Conservation (phyloP, 306 rosid genomes). For the Cajanus cajan region DNA sequence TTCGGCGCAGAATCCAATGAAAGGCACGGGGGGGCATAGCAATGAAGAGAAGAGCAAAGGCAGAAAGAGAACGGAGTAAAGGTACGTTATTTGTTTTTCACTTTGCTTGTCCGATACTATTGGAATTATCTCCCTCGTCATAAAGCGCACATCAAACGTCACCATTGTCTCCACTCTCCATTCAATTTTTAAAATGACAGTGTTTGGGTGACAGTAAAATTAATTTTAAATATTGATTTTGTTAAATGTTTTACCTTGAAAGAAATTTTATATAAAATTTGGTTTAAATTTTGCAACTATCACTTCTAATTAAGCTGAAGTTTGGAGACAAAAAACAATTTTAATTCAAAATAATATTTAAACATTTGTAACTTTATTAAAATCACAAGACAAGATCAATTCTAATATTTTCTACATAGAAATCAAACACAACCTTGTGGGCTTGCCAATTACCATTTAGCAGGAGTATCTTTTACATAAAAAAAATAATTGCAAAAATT, state of each 20-base stretch:
- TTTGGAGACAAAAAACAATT: neutral
- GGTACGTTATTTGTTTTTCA: constrained; percentile 30
- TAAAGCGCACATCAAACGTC: constrained; percentile 1
- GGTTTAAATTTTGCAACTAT: neutral
- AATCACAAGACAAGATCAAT: too few species aligned
- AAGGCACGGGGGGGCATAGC: constrained; percentile 23
- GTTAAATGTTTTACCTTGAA: neutral
- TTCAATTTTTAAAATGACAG: too few species aligned
- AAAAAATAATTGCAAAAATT: neutral
- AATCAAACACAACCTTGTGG: neutral
- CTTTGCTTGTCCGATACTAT: constrained; percentile 51
- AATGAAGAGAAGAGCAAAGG: constrained; percentile 32
- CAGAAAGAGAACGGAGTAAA: constrained; percentile 38
- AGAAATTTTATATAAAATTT: neutral
- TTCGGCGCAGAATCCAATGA: constrained; percentile 2
- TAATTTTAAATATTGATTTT: neutral
- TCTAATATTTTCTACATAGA: neutral
- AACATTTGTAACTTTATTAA: neutral
- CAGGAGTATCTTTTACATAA: neutral
- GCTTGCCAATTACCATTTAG: neutral
- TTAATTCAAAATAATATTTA: neutral
- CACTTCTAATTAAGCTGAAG: neutral
- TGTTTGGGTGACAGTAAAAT: neutral
- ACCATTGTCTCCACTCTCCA: neutral
- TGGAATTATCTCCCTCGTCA: constrained; percentile 27